Base-by-base conservation (phyloP, 257 asterid genomes). In the Solanum sparsipilum region DNA sequence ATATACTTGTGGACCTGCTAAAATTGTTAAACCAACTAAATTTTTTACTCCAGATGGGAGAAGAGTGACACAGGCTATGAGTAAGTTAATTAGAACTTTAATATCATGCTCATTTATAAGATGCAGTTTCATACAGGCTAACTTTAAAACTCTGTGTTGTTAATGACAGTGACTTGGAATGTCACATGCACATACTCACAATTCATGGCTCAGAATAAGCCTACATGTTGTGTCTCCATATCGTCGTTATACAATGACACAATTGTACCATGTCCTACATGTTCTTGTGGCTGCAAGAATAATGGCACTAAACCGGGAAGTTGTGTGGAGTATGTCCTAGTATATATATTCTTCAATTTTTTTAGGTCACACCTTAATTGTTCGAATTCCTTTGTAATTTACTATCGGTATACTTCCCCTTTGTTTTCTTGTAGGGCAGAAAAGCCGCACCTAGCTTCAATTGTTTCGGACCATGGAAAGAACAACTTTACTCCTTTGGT, bases 201-300 rank as follows among this genome's bases (percentile, higher is more conserved):
- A 92, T 94, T 95, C 90, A 91, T 96, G 34, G 98, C 96, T 78
- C 94, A 93, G 67, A 96, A 95, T 90, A 92, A 96, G 60, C 98
- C 98, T 1, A 88, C 93, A 12, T 96, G 99, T 85, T 96, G 99
- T 6, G 98, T 96, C 58, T 95, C 99, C 1, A 91, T 96, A 52
- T 96, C 98, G 5, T 94, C 98, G 5, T 94, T 95, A 84, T 94
- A 95, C 91, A 96, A 94, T 5, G 94, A 94, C 82, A 95, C 96
- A 0, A 94, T 96, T 86, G 99, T 96, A 18, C 98, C 98, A 27
- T 96, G 99, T 92, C 98, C 98, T 65, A 94, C 98, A 21, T 96
- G 99, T 88, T 91, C 98, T 3, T 96, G 99, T 89, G 99, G 99
- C 84, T 96, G 98, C 93, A 92, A 93, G 91, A 94, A 90, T 87